Evolutionary conservation across 345 rosid genomes (phyloP), one percentile per base, ranked within the genome.

Genomic region (Arabis alpina): DNA sequence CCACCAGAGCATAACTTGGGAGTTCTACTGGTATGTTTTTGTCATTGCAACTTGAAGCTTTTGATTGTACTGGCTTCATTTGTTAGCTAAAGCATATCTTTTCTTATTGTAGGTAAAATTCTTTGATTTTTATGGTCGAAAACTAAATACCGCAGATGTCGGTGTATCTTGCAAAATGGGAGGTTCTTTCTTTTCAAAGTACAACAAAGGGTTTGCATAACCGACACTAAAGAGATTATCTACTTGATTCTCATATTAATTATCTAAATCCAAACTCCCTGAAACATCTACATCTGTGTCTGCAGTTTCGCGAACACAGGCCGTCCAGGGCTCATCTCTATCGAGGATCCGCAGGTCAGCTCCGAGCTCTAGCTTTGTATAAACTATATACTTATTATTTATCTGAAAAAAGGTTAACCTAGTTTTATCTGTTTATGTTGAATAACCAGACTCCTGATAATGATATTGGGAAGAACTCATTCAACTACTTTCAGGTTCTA

Each of bases 291-390:
- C 2, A 8, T 44, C 12, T 42, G 19, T 61, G 50, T 63, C 5
- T 79, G 45, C 75, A 88, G 97, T 80, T 88, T 93, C 79, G 42
- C 80, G 68, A 90, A 76, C 75, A 49, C 64, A 32, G 82, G 74
- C 36, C 77, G 88, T 27, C 92, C 97, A 59, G 80, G 81, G 69
- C 91, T 92, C 67, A 89, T 93, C 76, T 82, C 96, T 78, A 91
- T 93, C 13, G 94, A 93, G 78, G 98, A 93, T 50, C 97, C 98
- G 73, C 94, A 91, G 97, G 98, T 91, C 47, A 65, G 66, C 49
- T 19, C 32, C 11, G 4, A 63, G 8, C 75, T 70, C 27, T 47
- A 13, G 30, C 55, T 74, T 44, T 61, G 15, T 74, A 25, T 25
- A n/a, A 49, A 15, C 42, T 10, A 32, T 15, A 25, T 36, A 44